phyloP scores from a whole-genome alignment of 768 basidiomycete species.

The Lactarius deliciosus region DNA sequence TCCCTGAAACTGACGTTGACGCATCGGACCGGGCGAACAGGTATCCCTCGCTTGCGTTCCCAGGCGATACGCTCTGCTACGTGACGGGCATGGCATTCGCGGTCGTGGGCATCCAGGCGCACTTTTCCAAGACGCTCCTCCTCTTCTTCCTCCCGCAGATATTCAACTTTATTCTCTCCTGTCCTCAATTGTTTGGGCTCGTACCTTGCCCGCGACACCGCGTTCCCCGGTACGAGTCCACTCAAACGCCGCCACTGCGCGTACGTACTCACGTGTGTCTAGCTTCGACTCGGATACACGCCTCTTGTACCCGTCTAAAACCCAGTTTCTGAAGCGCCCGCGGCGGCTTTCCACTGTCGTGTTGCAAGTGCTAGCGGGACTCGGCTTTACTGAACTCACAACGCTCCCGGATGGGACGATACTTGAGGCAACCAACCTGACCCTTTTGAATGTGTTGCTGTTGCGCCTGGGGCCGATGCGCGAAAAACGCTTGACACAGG shows the following conservation, averaged over 20 bases:
- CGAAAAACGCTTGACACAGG: conserved; percentile 75
- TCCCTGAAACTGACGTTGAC: not conserved
- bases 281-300: conserved; percentile 78
- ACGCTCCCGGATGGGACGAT: conserved; percentile 55
- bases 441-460: conserved; percentile 85
- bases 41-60: conserved; percentile 95
- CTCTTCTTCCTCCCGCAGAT: conserved; percentile 98
- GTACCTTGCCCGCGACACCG: conserved; percentile 95
- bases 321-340: conserved; percentile 58
- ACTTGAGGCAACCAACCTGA: conserved; percentile 80
- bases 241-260: not conserved
- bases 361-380: conserved; percentile 56
- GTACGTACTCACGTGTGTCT: conserved; percentile 6
- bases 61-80: conserved; percentile 97
- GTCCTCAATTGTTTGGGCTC: conserved; percentile 91
- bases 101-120: conserved; percentile 94
- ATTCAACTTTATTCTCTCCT: conserved; percentile 94
- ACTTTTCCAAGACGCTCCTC: conserved; percentile 94
- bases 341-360: conserved; percentile 51
- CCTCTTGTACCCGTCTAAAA: conserved; percentile 74
- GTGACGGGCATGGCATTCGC: conserved; percentile 98
- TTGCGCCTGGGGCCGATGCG: conserved; percentile 79
- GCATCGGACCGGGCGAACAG: conserved; percentile 42
- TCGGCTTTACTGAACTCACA: conserved; percentile 69
- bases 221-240: conserved; percentile 68